phyloP scores from a whole-genome alignment of 805 yeast genomes.

The Lachancea sp. region DNA sequence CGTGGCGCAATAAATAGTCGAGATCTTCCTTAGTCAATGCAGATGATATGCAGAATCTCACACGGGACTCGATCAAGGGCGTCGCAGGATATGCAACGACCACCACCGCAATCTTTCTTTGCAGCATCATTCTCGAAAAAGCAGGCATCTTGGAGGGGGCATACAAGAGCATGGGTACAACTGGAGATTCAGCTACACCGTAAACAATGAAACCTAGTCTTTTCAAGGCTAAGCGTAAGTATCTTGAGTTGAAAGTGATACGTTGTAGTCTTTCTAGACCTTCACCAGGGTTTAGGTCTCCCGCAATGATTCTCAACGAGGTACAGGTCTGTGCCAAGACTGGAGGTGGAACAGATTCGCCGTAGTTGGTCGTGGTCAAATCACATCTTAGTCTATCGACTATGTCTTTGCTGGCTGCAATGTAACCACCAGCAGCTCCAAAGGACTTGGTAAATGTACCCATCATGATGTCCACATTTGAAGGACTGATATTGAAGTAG shows the following conservation, averaged over 20 bases:
- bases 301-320: slow-evolving; percentile 70
- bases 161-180: slow-evolving; percentile 79
- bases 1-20: slow-evolving; percentile 65
- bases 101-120: slow-evolving; percentile 83
- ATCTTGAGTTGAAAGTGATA: slow-evolving; percentile 93
- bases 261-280: slow-evolving; percentile 87
- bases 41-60: slow-evolving; percentile 86
- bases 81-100: slow-evolving; percentile 98
- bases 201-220: slow-evolving; percentile 89
- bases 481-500: slow-evolving; percentile 74
- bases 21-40: slow-evolving; percentile 91
- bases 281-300: slow-evolving; percentile 84
- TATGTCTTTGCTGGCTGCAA: slow-evolving; percentile 66
- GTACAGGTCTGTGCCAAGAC: slow-evolving; percentile 83
- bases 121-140: slow-evolving; percentile 73
- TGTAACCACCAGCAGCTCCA: slow-evolving; percentile 98
- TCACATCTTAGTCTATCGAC: slow-evolving; percentile 71
- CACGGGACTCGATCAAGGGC: slow-evolving; percentile 81
- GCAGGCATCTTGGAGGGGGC: slow-evolving; percentile 95
- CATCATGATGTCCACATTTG: slow-evolving; percentile 80
- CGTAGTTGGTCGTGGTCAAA: slow-evolving; percentile 65
- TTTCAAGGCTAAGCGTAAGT: slow-evolving; percentile 82
- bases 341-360: slow-evolving; percentile 87
- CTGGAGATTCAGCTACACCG: slow-evolving; percentile 96
- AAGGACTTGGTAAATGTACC: slow-evolving; percentile 97